These are phyloP conservation scores for Alternaria triticimaculans DNA, from an alignment of 2,329 filamentous ascomycete species.

Conservation along the genomic window DNA sequence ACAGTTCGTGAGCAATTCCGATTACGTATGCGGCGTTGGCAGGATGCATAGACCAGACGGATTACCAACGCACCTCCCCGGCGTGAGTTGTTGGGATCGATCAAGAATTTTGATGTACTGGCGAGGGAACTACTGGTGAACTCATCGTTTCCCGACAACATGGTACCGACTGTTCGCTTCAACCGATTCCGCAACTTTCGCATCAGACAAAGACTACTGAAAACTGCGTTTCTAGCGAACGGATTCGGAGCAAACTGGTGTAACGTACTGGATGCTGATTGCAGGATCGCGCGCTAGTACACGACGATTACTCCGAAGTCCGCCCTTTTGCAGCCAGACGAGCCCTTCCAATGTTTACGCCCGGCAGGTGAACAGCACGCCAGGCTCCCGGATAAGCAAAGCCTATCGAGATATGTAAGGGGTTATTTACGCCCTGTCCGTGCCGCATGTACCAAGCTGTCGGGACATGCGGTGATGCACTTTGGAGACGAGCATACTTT, in stretches of 20 bases:
- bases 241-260: neutral
- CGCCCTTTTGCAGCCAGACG: constrained; percentile 1
- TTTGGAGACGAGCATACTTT: neutral
- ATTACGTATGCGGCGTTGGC: constrained; percentile 11
- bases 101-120: neutral
- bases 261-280: constrained; percentile 1
- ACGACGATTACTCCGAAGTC: constrained; percentile 3
- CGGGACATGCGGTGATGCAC: neutral
- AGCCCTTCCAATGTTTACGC: neutral
- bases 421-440: neutral
- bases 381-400: neutral
- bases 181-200: neutral
- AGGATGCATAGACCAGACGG: neutral
- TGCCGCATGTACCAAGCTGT: neutral
- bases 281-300: neutral
- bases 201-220: neutral
- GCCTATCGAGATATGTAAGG: neutral
- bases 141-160: neutral
- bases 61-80: neutral
- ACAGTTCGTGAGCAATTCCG: constrained; percentile 1
- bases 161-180: constrained; percentile 3
- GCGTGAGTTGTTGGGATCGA: constrained; percentile 1
- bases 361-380: neutral
- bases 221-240: neutral
- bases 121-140: neutral